These are phyloP conservation scores for Coprinopsis marcescibilis DNA, from an alignment of 768 basidiomycete genomes.

Conservation along the genomic window DNA sequence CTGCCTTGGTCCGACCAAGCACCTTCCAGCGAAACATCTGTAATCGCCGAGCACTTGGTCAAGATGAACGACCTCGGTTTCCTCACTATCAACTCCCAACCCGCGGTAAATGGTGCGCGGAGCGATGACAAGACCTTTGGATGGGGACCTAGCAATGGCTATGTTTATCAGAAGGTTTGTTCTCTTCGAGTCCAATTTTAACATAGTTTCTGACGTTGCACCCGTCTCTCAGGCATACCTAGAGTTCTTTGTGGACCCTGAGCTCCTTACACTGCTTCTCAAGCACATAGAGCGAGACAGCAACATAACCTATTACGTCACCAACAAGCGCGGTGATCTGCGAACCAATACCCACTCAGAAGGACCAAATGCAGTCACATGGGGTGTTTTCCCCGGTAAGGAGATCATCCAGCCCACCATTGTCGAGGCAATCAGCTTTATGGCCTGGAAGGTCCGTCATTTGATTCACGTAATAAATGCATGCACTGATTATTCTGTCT, in stretches of 20 bases:
- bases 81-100: constrained; percentile 96
- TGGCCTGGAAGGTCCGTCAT: constrained; percentile 86
- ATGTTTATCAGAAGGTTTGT: constrained; percentile 88
- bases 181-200: not conserved
- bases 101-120: constrained; percentile 84
- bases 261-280: constrained; percentile 66
- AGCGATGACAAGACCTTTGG: constrained; percentile 85
- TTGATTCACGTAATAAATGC: constrained; percentile 2
- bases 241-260: constrained; percentile 87
- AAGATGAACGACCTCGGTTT: constrained; percentile 89
- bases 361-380: constrained; percentile 97
- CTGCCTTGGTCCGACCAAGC: constrained; percentile 95
- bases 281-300: constrained; percentile 80
- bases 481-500: constrained; percentile 30
- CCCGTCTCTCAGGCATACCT: constrained; percentile 69
- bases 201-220: constrained; percentile 3
- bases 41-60: constrained; percentile 74
- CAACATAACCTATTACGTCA: constrained; percentile 93
- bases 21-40: constrained; percentile 76
- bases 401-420: constrained; percentile 96
- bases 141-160: constrained; percentile 93
- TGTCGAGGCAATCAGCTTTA: constrained; percentile 95
- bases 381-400: constrained; percentile 97
- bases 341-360: constrained; percentile 93
- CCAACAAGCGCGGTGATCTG: constrained; percentile 92